Base-by-base conservation (phyloP, 768 basidiomycete genomes). In the Sarcodon sp. region DNA sequence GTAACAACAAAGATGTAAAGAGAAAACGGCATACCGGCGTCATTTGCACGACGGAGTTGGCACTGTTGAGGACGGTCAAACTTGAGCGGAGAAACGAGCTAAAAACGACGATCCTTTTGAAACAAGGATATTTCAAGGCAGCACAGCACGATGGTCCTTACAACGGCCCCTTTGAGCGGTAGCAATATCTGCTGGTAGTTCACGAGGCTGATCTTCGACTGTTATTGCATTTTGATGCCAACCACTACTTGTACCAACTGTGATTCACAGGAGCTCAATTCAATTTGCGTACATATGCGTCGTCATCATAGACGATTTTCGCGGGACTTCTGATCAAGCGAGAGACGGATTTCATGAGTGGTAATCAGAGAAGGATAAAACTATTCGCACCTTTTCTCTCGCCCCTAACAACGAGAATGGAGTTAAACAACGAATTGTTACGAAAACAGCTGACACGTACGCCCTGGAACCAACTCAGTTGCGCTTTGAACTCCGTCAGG, bases 401-500 rank as follows among this genome's bases (percentile, higher is more conserved):
- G 16, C 3, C 27, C 27, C 39, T 41, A 41, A 16, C 39, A 2
- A 41, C 27, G 27, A 13, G 4, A 7, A 7, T 41, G 39, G 39
- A 41, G 39, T 27, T 1, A 41, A 4, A 41, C 21, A 27, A 41
- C 13, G 13, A 41, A 41, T 13, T 11, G 3, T 27, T 4, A 27
- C 21, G 21, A 27, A 27, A 4, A 27, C 21, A 27, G 3, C 4
- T 27, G 4, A 27, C 21, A 41, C 39, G 39, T 41, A 69, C 39
- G n/a, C 13, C 39, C n/a, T 73, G 70, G 39, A 52, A 57, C 73
- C 73, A 75, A 7, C 61, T 56, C 13, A 73, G 62, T 37, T 71
- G 69, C 0, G 71, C 71, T 46, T 70, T 66, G 13, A 74, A 45
- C 44, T 75, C 73, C 0, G 73, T 71, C 35, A 66, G 43, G 0